Percentiles rank a stretch among this genome's conserved stretches.
Conservation (phyloP, 441 rosid species). For the Hura crepitans region DNA sequence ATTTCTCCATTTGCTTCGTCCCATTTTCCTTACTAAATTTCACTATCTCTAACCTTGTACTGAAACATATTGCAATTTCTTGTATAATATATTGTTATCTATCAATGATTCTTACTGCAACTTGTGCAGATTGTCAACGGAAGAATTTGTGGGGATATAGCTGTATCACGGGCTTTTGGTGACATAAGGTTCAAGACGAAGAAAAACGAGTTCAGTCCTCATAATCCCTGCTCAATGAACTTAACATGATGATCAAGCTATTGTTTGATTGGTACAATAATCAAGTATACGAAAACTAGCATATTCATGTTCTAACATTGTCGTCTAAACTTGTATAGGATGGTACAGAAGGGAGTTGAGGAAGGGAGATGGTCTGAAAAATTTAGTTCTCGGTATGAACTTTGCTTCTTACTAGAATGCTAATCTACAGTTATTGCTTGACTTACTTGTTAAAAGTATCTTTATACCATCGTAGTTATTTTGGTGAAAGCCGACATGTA, state of each 20-base stretch:
- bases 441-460: neutral
- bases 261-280: neutral
- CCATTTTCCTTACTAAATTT: neutral
- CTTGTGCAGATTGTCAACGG: conserved; percentile 64
- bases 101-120: conserved; percentile 17
- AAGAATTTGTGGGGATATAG: conserved; percentile 91
- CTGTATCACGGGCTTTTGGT: conserved; percentile 94
- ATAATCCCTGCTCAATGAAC: conserved; percentile 10
- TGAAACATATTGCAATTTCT: neutral
- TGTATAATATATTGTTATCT: neutral
- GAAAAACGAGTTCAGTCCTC: conserved; percentile 63
- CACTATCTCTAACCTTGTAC: neutral
- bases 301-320: conserved; percentile 8
- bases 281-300: neutral
- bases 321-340: conserved; percentile 40
- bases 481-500: neutral
- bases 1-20: neutral
- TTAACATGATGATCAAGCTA: neutral
- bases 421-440: neutral
- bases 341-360: conserved; percentile 79
- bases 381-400: conserved; percentile 64
- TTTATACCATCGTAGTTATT: neutral
- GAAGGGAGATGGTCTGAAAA: conserved; percentile 90
- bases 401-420: conserved; percentile 3
- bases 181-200: conserved; percentile 84